Conservation (phyloP, 306 rosid genomes). For the Betula pendula region DNA sequence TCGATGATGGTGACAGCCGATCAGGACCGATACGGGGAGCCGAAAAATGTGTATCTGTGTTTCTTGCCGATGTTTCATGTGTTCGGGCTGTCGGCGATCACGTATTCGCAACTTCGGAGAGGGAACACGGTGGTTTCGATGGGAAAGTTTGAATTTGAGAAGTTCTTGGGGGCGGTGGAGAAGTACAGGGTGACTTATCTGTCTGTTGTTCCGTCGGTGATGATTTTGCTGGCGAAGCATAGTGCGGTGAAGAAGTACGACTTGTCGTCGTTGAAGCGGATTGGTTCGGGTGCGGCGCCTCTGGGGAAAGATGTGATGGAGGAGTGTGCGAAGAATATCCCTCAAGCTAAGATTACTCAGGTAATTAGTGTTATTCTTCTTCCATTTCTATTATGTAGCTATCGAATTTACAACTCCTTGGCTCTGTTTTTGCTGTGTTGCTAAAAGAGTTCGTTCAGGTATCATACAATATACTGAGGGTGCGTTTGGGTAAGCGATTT, state of each 20-base stretch:
- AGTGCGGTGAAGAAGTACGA: slow-evolving; percentile 30
- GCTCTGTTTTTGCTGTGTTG: too few relatives aligned
- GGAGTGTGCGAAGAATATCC: slow-evolving; percentile 34
- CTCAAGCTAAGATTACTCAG: slow-evolving; percentile 31
- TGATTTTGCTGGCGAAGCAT: slow-evolving; percentile 35
- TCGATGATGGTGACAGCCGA: slow-evolving; percentile 35
- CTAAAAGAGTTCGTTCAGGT: too few relatives aligned
- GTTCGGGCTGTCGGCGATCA: slow-evolving; percentile 12
- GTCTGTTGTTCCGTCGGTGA: slow-evolving; percentile 44
- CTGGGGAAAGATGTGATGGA: slow-evolving; percentile 44
- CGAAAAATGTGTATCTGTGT: too few relatives aligned
- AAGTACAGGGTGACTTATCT: slow-evolving; percentile 37
- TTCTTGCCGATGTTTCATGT: too few relatives aligned
- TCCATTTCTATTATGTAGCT: background rate
- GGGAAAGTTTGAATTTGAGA: slow-evolving; percentile 37
- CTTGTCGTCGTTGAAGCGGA: slow-evolving; percentile 37
- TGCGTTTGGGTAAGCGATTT: too few relatives aligned
- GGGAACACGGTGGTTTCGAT: slow-evolving; percentile 46
- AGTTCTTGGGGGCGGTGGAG: slow-evolving; percentile 36
- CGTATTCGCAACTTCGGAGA: slow-evolving; percentile 40
- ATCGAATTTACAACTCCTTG: background rate
- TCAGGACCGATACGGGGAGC: slow-evolving; percentile 33
- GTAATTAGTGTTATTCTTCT: slow-evolving; percentile 4
- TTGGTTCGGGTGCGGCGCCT: slow-evolving; percentile 42
- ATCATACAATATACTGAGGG: too few relatives aligned